Evolutionary conservation across 2,329 filamentous ascomycete species (phyloP), one percentile per base, ranked within the genome.

Genomic region (Monilinia polystroma): DNA sequence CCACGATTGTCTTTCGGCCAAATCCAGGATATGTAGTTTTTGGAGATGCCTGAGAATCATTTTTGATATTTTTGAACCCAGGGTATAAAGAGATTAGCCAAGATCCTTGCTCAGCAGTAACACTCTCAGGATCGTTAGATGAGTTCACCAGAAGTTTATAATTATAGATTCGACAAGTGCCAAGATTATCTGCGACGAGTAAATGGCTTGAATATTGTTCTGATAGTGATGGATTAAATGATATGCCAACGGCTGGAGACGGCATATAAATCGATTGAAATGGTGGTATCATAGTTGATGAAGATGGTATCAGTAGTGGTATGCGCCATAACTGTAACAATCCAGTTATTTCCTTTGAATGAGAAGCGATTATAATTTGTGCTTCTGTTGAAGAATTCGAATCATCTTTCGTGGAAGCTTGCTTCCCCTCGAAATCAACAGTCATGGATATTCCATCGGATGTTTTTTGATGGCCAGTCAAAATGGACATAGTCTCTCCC

Each of bases 201-300:
- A 89, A 80, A 71, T 88, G 86, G 3, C 83, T 85, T 1, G 81
- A 78, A 70, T 85, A 81, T 18, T 68, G 66, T 41, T 57, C 68
- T 23, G 71, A 71, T 6, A 73, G 66, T 47, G 82, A 82, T 0
- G 86, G 83, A 73, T 88, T 89, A 76, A 89, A 89, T 0, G 84
- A 81, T 66, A 89, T 82, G 66, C 80, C 79, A 20, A 79, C 80
- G 1, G 88, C 80, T 0, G 85, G 83, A 12, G 79, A 80, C 0
- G 85, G 80, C 5, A 89, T 77, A 70, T 81, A 87, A 68, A 88
- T 84, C 14, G 82, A 84, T 74, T 89, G 87, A 73, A 89, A 88
- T 0, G 87, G 82, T 51, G 81, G 79, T 32, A 81, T 71, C 4
- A 74, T 73, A 12, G 51, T 68, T 71, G 68, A 72, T 71, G 68